Evolutionary conservation across 225 moss, liverwort and hornwort genomes (phyloP).

Genomic region (Takakia lepidozioides): DNA sequence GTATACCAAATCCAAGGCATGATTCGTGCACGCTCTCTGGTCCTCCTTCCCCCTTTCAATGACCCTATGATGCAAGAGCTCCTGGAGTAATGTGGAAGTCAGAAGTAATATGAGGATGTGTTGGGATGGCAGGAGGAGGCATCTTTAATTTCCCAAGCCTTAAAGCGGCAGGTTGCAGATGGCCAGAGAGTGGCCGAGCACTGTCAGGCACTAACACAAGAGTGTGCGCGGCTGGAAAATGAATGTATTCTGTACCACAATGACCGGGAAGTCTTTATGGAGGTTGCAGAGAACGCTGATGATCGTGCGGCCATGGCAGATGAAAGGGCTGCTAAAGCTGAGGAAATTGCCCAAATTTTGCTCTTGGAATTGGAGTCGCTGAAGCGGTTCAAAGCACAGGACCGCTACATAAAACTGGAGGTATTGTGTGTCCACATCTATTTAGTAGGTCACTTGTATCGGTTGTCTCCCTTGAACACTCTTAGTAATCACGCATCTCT

Average conservation of each 20-base stretch:
- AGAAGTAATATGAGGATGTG: background rate
- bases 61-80: no score
- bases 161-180: slow-evolving; percentile 79
- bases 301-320: slow-evolving; percentile 84
- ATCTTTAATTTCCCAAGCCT: slow-evolving; percentile 66
- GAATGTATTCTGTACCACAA: slow-evolving; percentile 83
- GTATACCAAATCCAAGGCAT: slow-evolving; percentile 68
- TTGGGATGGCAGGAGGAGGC: slow-evolving; percentile 66
- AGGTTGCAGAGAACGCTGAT: slow-evolving; percentile 88
- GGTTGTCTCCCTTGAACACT: no score
- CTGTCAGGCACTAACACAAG: slow-evolving; percentile 63
- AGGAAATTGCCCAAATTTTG: slow-evolving; percentile 37
- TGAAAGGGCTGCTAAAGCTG: slow-evolving; percentile 57
- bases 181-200: slow-evolving; percentile 71
- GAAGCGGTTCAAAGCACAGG: slow-evolving; percentile 29
- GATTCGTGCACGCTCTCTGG: background rate
- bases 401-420: slow-evolving; percentile 33
- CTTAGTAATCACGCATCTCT: no score
- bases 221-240: slow-evolving; percentile 70
- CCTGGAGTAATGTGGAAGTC: no score
- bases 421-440: slow-evolving; percentile 12
- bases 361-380: slow-evolving; percentile 53
- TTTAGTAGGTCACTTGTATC: background rate
- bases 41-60: background rate
- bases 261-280: slow-evolving; percentile 90